Base-by-base conservation (phyloP, 2,329 filamentous ascomycete genomes). In the Leptographium lundbergii region DNA sequence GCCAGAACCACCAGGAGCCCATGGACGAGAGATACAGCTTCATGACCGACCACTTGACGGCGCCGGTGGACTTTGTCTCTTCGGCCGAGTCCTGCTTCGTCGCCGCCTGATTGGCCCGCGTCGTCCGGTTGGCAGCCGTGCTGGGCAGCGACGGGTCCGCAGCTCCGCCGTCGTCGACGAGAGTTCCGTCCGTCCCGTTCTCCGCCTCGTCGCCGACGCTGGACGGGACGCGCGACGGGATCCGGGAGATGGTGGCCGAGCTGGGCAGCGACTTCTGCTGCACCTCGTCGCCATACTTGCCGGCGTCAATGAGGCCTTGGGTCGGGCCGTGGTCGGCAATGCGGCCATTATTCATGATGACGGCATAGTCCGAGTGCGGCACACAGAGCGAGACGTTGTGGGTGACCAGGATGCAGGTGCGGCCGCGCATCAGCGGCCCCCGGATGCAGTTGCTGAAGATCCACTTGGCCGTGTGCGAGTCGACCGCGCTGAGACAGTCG, bases 1-100 rank as follows among this genome's bases (percentile, higher is more conserved):
- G 71, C 94, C 94, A 99, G 74, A 95, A 99, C 79, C 89, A 91
- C 89, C 91, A 96, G 5, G 86, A 80, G n/a, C 94, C 94, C 94
- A 99, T 99, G 63, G 91, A 82, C 61, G 74, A 75, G 22, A 99
- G 80, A 69, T 99, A 99, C 69, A 95, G 83, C 61, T 84, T 76
- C 67, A 99, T 87, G 57, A 96, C 91, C 25, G 82, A 80, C 79
- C 90, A 86, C 70, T 96, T 94, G 66, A 99, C 90, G 48, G 91
- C 86, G 32, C 94, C 94, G 53, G 81, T 84, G 9, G 89, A 86
- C 72, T 95, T 97, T 50, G 79, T 79, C 71, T 99, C 94, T 55
- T 84, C 78, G 76, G 82, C 79, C 2, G 79, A 77, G 61, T 81
- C 76, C 48, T 74, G 72, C 66, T 77, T 78, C 65, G 76, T 74